These are phyloP conservation scores for Wickerhamomyces canadensis DNA, from an alignment of 805 yeast genomes.

Conservation along the genomic window DNA sequence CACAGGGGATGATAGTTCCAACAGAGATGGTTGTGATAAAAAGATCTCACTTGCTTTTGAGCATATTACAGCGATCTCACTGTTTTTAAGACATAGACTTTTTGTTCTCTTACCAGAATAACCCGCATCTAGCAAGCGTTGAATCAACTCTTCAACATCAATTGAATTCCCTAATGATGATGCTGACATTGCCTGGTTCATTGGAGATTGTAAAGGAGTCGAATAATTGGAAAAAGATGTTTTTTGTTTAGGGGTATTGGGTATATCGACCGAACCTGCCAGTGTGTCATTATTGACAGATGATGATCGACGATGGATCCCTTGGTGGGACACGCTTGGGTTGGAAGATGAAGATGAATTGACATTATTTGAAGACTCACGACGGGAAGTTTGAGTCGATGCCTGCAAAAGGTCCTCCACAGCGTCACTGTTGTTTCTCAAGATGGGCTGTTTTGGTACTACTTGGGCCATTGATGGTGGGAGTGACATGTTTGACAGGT, in stretches of 20 bases:
- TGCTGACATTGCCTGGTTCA: constrained; percentile 19
- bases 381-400: no score
- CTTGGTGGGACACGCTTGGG: neutral
- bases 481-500: constrained; percentile 29
- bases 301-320: neutral
- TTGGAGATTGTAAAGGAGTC: constrained; percentile 21
- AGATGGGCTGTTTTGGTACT: constrained; percentile 70
- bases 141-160: constrained; percentile 85
- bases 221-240: constrained; percentile 20
- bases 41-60: constrained; percentile 85
- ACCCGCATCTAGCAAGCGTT: constrained; percentile 89
- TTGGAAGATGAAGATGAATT: neutral
- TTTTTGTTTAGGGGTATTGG: constrained; percentile 23
- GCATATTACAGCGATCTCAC: constrained; percentile 87
- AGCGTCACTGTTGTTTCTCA: constrained; percentile 41
- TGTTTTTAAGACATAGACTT: constrained; percentile 78
- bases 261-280: constrained; percentile 16
- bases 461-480: constrained; percentile 68
- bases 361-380: constrained; percentile 4
- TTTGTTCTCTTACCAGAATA: constrained; percentile 92
- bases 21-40: constrained; percentile 80
- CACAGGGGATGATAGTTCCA: constrained; percentile 77
- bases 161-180: constrained; percentile 14
- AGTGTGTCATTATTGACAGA: neutral
- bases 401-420: constrained; percentile 14